phyloP scores from a whole-genome alignment of 805 yeast genomes.

The Zygosaccharomyces kombuchaensis region DNA sequence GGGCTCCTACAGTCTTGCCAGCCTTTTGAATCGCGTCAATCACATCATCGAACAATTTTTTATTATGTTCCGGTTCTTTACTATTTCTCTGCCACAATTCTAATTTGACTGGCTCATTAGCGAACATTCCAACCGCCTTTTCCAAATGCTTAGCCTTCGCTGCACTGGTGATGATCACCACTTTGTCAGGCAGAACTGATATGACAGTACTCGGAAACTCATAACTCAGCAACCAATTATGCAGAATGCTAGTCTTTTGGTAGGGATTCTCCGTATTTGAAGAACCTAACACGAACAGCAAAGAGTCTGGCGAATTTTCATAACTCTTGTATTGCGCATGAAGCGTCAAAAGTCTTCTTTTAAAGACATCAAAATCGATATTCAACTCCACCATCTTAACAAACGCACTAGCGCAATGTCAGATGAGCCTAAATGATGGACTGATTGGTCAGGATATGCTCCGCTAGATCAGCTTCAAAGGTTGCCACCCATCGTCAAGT shows the following conservation, averaged over 20 bases:
- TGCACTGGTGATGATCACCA: slow-evolving; percentile 68
- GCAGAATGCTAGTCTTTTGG: slow-evolving; percentile 79
- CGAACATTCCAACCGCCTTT: slow-evolving; percentile 32
- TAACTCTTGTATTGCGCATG: slow-evolving; percentile 27
- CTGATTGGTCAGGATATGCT: background rate
- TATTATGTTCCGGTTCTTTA: slow-evolving; percentile 76
- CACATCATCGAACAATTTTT: slow-evolving; percentile 57
- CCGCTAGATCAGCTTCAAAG: background rate
- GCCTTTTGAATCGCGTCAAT: slow-evolving; percentile 41
- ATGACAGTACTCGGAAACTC: slow-evolving; percentile 92
- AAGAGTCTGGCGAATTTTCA: slow-evolving; percentile 39
- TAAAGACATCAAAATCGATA: slow-evolving; percentile 30
- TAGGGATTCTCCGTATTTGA: slow-evolving; percentile 85
- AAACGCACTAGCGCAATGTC: background rate
- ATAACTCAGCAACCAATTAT: slow-evolving; percentile 89
- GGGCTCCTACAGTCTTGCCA: slow-evolving; percentile 56
- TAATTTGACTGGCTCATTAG: slow-evolving; percentile 47
- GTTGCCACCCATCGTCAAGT: background rate
- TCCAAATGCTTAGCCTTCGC: slow-evolving; percentile 77
- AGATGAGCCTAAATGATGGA: background rate
- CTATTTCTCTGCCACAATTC: slow-evolving; percentile 65
- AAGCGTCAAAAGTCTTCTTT: slow-evolving; percentile 27
- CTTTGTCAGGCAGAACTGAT: slow-evolving; percentile 54
- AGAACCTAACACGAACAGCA: slow-evolving; percentile 75
- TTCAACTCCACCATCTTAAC: slow-evolving; percentile 31